Conservation (phyloP, 1,284 basidiomycete species). For the Fistulina hepatica region DNA sequence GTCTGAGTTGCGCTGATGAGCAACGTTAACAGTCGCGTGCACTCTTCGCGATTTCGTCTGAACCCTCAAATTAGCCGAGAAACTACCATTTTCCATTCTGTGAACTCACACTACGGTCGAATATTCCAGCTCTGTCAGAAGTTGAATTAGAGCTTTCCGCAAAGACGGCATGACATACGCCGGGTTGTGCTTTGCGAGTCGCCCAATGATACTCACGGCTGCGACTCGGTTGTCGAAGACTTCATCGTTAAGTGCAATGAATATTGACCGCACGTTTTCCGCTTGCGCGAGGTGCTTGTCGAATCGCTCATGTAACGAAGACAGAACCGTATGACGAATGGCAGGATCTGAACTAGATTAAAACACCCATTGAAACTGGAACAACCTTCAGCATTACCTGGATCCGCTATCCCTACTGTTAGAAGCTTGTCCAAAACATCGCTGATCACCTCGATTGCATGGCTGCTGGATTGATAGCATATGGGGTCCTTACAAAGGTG, state of each 20-base stretch:
- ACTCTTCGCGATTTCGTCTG: conserved; percentile 87
- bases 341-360: conserved; percentile 44
- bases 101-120: conserved; percentile 82
- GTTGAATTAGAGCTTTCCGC: conserved; percentile 91
- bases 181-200: conserved; percentile 91
- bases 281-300: conserved; percentile 98
- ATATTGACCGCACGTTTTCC: conserved; percentile 93
- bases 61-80: no score
- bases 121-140: conserved; percentile 96
- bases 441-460: conserved; percentile 96
- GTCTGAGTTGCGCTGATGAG: conserved; percentile 87
- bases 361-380: conserved; percentile 4
- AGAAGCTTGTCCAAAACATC: conserved; percentile 96
- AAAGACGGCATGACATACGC: conserved; percentile 99
- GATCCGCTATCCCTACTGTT: conserved; percentile 95
- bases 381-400: conserved; percentile 43
- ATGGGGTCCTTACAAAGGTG: no score
- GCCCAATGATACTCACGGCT: conserved; percentile 87
- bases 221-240: conserved; percentile 89
- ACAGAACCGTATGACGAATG: conserved; percentile 84
- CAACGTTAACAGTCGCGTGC: conserved; percentile 77
- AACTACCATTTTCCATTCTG: no score
- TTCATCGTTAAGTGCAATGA: conserved; percentile 97
- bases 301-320: conserved; percentile 86
- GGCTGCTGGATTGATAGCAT: conserved; percentile 91